These are phyloP conservation scores for Mimosa bimucronata DNA, from an alignment of 306 rosid species.

Conservation along the genomic window DNA sequence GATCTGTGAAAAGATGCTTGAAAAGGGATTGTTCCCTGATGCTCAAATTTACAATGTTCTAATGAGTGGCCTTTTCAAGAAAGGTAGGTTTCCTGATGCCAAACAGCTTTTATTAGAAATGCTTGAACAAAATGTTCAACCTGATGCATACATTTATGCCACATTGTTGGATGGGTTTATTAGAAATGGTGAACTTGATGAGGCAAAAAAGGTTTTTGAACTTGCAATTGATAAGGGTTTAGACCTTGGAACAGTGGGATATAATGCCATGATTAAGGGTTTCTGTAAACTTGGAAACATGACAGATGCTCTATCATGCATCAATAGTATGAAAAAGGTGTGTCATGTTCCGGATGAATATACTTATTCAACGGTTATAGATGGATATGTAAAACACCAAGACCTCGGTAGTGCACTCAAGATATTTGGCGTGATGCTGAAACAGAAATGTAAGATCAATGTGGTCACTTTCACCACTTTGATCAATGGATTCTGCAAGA, in stretches of 20 bases:
- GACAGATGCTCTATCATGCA: constrained; percentile 61
- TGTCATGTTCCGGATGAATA: constrained; percentile 65
- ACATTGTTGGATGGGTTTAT: constrained; percentile 79
- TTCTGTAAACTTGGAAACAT: constrained; percentile 80
- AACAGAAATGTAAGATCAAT: constrained; percentile 67
- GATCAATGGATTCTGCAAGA: constrained; percentile 72
- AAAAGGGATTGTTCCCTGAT: constrained; percentile 74
- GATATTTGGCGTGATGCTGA: constrained; percentile 71
- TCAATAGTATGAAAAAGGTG: constrained; percentile 52
- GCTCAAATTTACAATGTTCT: constrained; percentile 80
- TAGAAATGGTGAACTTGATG: constrained; percentile 61
- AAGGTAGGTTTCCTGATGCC: constrained; percentile 71
- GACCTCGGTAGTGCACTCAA: constrained; percentile 60
- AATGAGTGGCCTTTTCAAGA: constrained; percentile 79
- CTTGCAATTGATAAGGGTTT: constrained; percentile 50
- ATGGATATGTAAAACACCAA: constrained; percentile 73
- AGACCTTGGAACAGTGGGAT: constrained; percentile 71
- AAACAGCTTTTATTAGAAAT: constrained; percentile 69
- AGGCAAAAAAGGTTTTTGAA: constrained; percentile 66
- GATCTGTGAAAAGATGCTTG: constrained; percentile 67
- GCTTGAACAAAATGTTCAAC: constrained; percentile 70
- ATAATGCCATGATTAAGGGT: constrained; percentile 87
- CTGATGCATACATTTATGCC: constrained; percentile 74
- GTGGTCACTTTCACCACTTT: constrained; percentile 76
- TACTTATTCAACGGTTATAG: constrained; percentile 79